phyloP scores from a whole-genome alignment of 225 moss, liverwort and hornwort species.

The Sphagnum tenellum region DNA sequence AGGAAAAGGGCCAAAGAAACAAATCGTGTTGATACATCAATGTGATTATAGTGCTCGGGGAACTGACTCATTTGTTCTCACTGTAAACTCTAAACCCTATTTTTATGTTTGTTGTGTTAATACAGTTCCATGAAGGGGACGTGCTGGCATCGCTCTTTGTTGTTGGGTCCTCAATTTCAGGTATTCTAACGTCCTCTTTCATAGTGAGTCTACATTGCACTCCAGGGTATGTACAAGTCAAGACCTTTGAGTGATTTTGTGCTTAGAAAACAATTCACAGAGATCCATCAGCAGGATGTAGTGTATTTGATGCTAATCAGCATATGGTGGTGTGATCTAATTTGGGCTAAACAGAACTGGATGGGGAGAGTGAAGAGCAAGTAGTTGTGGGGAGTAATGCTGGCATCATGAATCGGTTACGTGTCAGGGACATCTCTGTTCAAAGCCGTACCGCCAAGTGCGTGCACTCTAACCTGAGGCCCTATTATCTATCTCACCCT shows the following conservation, averaged over 20 bases:
- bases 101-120: background rate
- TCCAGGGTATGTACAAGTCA: no score
- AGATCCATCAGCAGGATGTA: background rate
- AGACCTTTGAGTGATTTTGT: no score
- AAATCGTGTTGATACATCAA: no score
- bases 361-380: constrained; percentile 82
- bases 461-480: constrained; percentile 5
- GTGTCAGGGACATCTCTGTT: constrained; percentile 91
- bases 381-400: constrained; percentile 87
- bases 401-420: constrained; percentile 84
- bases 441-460: constrained; percentile 89
- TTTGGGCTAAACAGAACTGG: constrained; percentile 24
- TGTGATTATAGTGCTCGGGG: background rate
- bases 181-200: constrained; percentile 5
- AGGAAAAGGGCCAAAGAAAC: no score
- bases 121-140: constrained; percentile 50
- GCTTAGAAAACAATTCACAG: background rate
- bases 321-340: background rate
- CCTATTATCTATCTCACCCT: no score
- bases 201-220: no score
- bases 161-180: constrained; percentile 52
- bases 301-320: background rate
- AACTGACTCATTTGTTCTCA: background rate
- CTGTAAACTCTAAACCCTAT: no score
- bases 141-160: constrained; percentile 49